phyloP scores from a whole-genome alignment of 192 early-diverging fungal genomes.

The Oehlia diaphana region DNA sequence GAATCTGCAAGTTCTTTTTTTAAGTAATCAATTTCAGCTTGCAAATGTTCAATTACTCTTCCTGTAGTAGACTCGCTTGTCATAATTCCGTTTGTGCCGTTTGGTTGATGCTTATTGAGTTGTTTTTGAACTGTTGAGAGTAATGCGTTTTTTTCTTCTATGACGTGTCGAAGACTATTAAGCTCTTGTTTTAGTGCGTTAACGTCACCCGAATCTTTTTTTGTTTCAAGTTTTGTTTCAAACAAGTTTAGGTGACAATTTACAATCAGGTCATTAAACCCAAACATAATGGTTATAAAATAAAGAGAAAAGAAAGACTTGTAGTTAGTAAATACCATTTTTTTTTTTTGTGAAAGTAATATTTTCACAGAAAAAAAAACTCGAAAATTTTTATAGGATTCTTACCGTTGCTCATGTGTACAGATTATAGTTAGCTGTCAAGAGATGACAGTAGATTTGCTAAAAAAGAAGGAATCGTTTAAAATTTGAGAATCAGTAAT shows the following conservation, averaged over 20 bases:
- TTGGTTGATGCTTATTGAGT: slow-evolving; percentile 13
- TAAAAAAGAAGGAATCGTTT: no score
- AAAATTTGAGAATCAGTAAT: no score
- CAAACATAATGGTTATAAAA: background rate
- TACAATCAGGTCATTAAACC: background rate
- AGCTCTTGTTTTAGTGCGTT: slow-evolving; percentile 21
- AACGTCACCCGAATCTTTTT: background rate
- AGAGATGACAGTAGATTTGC: slow-evolving; percentile 14
- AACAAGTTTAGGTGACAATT: background rate
- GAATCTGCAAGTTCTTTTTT: slow-evolving; percentile 28
- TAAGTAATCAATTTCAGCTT: slow-evolving; percentile 25
- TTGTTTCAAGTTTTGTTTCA: background rate
- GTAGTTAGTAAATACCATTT: no score
- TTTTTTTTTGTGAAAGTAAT: no score
- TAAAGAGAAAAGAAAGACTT: background rate
- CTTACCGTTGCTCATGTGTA: background rate
- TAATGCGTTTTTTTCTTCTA: slow-evolving; percentile 28
- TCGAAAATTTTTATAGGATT: background rate
- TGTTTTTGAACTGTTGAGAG: slow-evolving; percentile 26
- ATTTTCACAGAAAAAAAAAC: background rate
- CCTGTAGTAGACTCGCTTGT: slow-evolving; percentile 17
- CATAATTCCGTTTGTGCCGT: background rate
- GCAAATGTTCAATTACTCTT: slow-evolving; percentile 25
- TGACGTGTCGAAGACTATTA: slow-evolving; percentile 12
- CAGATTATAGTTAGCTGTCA: background rate